A percentile compares a stretch with the other conserved stretches of the same genome.
phyloP scores from a whole-genome alignment of 2,329 filamentous ascomycete species.

The Cordyceps pruinosa region DNA sequence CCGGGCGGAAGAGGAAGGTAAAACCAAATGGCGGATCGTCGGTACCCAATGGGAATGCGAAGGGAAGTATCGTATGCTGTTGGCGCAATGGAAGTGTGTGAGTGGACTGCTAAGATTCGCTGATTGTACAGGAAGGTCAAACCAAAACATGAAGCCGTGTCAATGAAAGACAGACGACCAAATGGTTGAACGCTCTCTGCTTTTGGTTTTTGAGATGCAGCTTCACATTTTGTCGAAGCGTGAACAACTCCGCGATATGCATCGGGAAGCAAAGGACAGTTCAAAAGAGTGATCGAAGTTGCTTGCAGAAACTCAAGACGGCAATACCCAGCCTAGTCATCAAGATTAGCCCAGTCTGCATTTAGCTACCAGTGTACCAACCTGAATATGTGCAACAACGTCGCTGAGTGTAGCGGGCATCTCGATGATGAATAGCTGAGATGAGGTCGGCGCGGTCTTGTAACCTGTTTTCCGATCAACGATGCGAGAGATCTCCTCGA shows the following conservation, averaged over 20 bases:
- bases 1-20: not conserved
- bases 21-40: not conserved
- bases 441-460: not conserved
- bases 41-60: not conserved
- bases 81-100: not conserved
- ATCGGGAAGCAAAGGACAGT: not conserved
- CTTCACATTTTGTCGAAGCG: not conserved
- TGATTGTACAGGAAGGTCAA: not conserved
- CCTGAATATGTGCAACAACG: not conserved
- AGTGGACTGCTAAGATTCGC: not conserved
- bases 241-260: not conserved
- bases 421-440: not conserved
- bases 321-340: not conserved
- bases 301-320: not conserved
- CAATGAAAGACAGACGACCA: not conserved
- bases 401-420: not conserved
- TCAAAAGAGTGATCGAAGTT: not conserved
- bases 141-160: conserved; percentile 1
- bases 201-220: not conserved
- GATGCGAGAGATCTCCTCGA: not conserved
- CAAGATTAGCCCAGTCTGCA: not conserved
- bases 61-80: not conserved
- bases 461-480: not conserved
- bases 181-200: not conserved
- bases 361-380: not conserved